A percentile compares a stretch with the other conserved stretches of the same genome.
Conservation (phyloP, 805 yeast species). For the Yamadazyma ubonensis region DNA sequence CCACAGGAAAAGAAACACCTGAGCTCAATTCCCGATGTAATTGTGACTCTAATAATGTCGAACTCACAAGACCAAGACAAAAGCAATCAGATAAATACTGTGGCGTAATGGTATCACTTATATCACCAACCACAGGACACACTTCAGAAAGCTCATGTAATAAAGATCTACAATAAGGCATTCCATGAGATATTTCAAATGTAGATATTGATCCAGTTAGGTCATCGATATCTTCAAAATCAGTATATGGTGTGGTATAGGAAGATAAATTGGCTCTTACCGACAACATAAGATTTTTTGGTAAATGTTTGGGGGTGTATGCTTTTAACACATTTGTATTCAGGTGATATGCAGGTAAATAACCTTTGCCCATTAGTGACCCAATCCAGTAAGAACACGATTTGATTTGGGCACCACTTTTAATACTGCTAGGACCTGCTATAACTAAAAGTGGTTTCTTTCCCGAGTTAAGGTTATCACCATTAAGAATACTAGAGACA, state of each 20-base stretch:
- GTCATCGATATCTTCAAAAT: not conserved
- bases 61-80: conserved; percentile 43
- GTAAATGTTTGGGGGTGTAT: conserved; percentile 6
- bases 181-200: conserved; percentile 37
- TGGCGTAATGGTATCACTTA: conserved; percentile 50
- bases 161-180: conserved; percentile 40
- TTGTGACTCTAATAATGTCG: conserved; percentile 47
- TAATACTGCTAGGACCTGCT: conserved; percentile 39
- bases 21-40: conserved; percentile 51
- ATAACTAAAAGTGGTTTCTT: conserved; percentile 31
- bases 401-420: conserved; percentile 30
- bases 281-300: conserved; percentile 23
- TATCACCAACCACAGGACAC: conserved; percentile 46
- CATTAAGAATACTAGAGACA: conserved; percentile 19
- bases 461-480: not conserved
- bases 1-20: conserved; percentile 51
- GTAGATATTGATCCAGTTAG: conserved; percentile 19
- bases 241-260: conserved; percentile 16
- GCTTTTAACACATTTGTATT: conserved; percentile 9
- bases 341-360: conserved; percentile 1
- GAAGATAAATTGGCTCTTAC: conserved; percentile 39
- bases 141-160: conserved; percentile 40
- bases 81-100: conserved; percentile 50
- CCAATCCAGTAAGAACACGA: conserved; percentile 45
- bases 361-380: conserved; percentile 16